phyloP scores from a whole-genome alignment of 495 filamentous ascomycete species.

The Durotheca rogersii region DNA sequence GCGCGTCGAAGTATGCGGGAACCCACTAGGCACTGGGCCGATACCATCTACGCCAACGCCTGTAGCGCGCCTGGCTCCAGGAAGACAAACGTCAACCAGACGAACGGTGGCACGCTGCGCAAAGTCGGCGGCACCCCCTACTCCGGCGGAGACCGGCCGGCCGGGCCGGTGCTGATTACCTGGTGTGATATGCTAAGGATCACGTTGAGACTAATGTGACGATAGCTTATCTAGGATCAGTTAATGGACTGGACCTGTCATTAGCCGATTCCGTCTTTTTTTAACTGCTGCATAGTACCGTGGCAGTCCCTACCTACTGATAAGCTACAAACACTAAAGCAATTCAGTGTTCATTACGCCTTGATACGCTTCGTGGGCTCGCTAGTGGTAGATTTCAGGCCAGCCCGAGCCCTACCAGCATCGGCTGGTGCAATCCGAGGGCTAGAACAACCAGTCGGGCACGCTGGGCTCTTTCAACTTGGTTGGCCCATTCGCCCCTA shows the following conservation, averaged over 20 bases:
- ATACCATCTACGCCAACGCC: constrained; percentile 55
- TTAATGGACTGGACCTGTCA: constrained; percentile 52
- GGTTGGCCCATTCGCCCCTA: constrained; percentile 41
- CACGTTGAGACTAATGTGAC: constrained; percentile 50
- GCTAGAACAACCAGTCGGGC: constrained; percentile 45
- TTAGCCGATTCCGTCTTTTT: constrained; percentile 11
- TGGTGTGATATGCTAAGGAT: constrained; percentile 52
- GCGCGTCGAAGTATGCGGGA: constrained; percentile 43
- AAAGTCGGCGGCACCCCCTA: constrained; percentile 49
- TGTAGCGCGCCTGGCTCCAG: constrained; percentile 59
- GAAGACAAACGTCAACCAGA: constrained; percentile 57
- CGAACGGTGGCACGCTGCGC: constrained; percentile 55
- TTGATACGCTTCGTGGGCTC: constrained; percentile 46
- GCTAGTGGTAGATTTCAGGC: constrained; percentile 54
- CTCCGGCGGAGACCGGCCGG: constrained; percentile 55
- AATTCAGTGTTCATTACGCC: constrained; percentile 42
- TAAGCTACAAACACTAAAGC: not conserved
- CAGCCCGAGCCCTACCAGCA: constrained; percentile 38
- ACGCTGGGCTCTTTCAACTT: constrained; percentile 46
- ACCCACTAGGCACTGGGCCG: constrained; percentile 48
- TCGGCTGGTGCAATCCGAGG: constrained; percentile 57
- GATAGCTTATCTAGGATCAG: constrained; percentile 52
- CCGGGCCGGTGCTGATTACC: constrained; percentile 57
- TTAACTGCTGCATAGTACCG: not conserved
- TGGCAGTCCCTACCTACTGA: no score